phyloP scores from a whole-genome alignment of 2,329 filamentous ascomycete species.

The Paraconiothyrium brasiliense region DNA sequence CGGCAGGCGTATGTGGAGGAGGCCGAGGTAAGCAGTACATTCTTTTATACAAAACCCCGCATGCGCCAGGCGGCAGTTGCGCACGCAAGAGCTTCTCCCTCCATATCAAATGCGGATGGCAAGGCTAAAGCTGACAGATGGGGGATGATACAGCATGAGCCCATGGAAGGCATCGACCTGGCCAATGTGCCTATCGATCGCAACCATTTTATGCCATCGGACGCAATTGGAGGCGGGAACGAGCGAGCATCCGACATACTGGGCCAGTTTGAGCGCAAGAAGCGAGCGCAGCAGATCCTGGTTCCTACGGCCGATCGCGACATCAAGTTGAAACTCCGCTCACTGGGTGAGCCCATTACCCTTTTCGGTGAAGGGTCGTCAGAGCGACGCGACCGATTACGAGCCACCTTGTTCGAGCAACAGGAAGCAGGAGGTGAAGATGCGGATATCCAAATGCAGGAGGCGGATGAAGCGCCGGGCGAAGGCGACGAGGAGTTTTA shows the following conservation, averaged over 20 bases:
- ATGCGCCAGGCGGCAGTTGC: constrained; percentile 8
- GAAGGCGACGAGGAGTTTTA: constrained; percentile 83
- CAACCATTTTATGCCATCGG: constrained; percentile 81
- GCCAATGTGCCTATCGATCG: constrained; percentile 75
- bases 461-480: constrained; percentile 66
- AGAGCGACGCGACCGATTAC: constrained; percentile 85
- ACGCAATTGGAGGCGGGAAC: constrained; percentile 71
- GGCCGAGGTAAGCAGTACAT: constrained; percentile 65
- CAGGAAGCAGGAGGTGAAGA: constrained; percentile 69
- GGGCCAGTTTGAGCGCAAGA: constrained; percentile 83
- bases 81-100: constrained; percentile 6
- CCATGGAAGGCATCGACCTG: constrained; percentile 67
- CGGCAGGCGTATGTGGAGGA: constrained; percentile 96
- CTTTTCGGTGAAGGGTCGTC: constrained; percentile 90
- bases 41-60: constrained; percentile 3
- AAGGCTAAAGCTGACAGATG: constrained; percentile 21
- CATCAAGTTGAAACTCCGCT: constrained; percentile 81
- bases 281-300: constrained; percentile 86
- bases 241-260: constrained; percentile 87
- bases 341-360: constrained; percentile 92
- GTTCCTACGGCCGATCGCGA: constrained; percentile 94
- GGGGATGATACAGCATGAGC: constrained; percentile 56
- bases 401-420: constrained; percentile 79
- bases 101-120: constrained; percentile 1
- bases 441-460: constrained; percentile 61